These are phyloP conservation scores for Brassica napus DNA, from an alignment of 345 rosid species.

Conservation along the genomic window DNA sequence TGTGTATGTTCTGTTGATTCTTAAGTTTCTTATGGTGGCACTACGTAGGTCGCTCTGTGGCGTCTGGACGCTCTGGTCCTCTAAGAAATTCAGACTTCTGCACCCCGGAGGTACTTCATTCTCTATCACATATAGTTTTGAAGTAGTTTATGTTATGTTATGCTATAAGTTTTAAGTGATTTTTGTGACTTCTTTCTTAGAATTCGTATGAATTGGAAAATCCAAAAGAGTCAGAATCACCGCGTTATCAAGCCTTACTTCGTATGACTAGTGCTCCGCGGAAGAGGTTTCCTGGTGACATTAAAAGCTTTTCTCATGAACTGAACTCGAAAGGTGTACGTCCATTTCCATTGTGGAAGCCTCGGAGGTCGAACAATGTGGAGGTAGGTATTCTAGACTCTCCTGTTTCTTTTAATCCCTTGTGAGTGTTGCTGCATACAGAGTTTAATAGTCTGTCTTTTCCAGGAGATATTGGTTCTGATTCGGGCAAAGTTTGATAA, in stretches of 20 bases:
- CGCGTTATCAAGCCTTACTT: slow-evolving; percentile 95
- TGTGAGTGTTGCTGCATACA: slow-evolving; percentile 19
- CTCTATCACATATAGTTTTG: slow-evolving; percentile 21
- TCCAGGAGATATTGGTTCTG: slow-evolving; percentile 79
- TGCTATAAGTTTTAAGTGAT: slow-evolving; percentile 21
- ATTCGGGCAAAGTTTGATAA: slow-evolving; percentile 92
- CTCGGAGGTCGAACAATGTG: slow-evolving; percentile 81
- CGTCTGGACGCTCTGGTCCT: slow-evolving; percentile 59
- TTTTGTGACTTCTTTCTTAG: slow-evolving; percentile 42
- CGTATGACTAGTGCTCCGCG: slow-evolving; percentile 94
- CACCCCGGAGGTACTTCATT: slow-evolving; percentile 87
- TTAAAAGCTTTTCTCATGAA: slow-evolving; percentile 35
- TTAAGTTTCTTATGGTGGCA: slow-evolving; percentile 32
- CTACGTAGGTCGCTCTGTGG: slow-evolving; percentile 54
- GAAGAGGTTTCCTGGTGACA: slow-evolving; percentile 91
- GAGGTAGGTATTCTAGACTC: slow-evolving; percentile 71
- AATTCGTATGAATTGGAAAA: slow-evolving; percentile 68
- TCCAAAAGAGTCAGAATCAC: slow-evolving; percentile 96
- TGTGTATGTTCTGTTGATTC: slow-evolving; percentile 4
- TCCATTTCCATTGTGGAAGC: slow-evolving; percentile 58
- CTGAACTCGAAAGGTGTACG: background rate
- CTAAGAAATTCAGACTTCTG: slow-evolving; percentile 73
- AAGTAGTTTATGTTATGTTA: background rate
- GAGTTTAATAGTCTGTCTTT: slow-evolving; percentile 33
- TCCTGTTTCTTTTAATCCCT: slow-evolving; percentile 5